phyloP scores from a whole-genome alignment of 116 monocot genomes.

The Iris pallida region DNA sequence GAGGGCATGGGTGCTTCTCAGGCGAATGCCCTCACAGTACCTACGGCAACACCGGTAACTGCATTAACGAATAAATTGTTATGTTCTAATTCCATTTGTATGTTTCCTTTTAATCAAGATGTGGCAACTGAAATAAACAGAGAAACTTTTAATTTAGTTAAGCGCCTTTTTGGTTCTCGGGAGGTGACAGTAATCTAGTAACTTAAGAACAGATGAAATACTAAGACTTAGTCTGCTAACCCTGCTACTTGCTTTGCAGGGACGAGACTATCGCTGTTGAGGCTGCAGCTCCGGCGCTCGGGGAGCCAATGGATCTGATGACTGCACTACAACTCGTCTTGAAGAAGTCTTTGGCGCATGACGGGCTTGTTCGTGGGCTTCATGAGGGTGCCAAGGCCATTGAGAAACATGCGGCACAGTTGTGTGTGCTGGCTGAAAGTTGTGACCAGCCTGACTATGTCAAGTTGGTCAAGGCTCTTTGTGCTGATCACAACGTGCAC shows the following conservation, averaged over 20 bases:
- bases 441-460: slow-evolving; percentile 81
- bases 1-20: too few species aligned
- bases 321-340: slow-evolving; percentile 65
- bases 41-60: too few species aligned
- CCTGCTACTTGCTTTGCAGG: slow-evolving; percentile 14
- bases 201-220: too few species aligned
- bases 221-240: too few species aligned
- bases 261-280: slow-evolving; percentile 41
- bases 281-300: slow-evolving; percentile 40
- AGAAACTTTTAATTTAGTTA: too few species aligned
- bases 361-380: slow-evolving; percentile 58
- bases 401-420: slow-evolving; percentile 70
- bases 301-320: slow-evolving; percentile 73
- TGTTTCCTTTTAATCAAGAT: too few species aligned
- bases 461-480: slow-evolving; percentile 65
- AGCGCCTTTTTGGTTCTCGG: too few species aligned
- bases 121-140: too few species aligned
- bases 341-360: slow-evolving; percentile 61
- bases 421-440: slow-evolving; percentile 64
- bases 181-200: too few species aligned
- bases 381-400: slow-evolving; percentile 67
- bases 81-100: too few species aligned
- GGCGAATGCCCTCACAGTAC: too few species aligned
- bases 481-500: slow-evolving; percentile 74
- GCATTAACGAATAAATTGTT: too few species aligned